These are phyloP conservation scores for Tilletia caries DNA, from an alignment of 1,284 basidiomycete genomes.

Conservation along the genomic window DNA sequence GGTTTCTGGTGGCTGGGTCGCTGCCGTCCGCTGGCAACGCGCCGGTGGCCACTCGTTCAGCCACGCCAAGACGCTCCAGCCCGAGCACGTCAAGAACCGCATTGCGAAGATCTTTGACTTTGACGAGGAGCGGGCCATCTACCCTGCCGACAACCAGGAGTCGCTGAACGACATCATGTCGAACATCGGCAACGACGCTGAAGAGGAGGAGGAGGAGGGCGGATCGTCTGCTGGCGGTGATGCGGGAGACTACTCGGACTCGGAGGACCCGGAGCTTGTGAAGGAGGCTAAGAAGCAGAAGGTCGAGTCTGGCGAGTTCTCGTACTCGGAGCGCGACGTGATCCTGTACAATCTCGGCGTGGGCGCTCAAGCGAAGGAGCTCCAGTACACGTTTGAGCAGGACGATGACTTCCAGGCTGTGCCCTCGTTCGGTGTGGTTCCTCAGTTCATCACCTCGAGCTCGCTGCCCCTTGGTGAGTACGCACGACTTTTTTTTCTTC, in stretches of 20 bases:
- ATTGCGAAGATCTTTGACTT: conserved; percentile 48
- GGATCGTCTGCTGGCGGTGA: conserved; percentile 29
- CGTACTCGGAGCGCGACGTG: conserved; percentile 82
- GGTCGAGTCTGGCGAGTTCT: conserved; percentile 46
- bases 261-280: conserved; percentile 80
- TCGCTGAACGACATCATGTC: conserved; percentile 39
- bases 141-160: conserved; percentile 39
- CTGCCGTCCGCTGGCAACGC: conserved; percentile 88
- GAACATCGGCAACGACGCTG: conserved; percentile 42
- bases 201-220: conserved; percentile 35
- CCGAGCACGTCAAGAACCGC: conserved; percentile 47
- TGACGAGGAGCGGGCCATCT: conserved; percentile 48
- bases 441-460: conserved; percentile 66
- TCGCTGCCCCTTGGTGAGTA: conserved; percentile 55
- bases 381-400: conserved; percentile 87
- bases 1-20: conserved; percentile 86
- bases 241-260: conserved; percentile 64
- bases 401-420: conserved; percentile 80
- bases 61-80: conserved; percentile 40
- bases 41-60: conserved; percentile 65
- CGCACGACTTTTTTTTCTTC: neutral
- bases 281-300: conserved; percentile 71
- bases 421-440: conserved; percentile 92
- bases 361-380: conserved; percentile 88
- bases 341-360: conserved; percentile 94